Conservation (phyloP, 2,329 filamentous ascomycete genomes). For the Colletotrichum scovillei region DNA sequence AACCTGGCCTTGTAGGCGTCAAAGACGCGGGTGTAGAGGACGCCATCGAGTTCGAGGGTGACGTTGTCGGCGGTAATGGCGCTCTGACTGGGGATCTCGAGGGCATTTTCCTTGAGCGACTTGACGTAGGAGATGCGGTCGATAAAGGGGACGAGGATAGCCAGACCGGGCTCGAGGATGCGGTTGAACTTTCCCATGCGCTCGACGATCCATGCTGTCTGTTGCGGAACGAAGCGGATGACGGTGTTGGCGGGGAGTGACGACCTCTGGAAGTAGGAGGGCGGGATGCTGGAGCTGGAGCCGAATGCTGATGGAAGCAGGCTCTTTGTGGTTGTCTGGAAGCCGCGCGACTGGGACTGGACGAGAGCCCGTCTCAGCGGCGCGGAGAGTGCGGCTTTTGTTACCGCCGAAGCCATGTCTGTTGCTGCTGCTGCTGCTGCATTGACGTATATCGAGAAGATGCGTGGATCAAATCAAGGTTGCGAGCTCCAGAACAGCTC, state of each 20-base stretch:
- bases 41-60: constrained; percentile 93
- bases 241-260: constrained; percentile 92
- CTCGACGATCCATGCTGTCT: constrained; percentile 99
- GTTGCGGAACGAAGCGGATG: constrained; percentile 97
- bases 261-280: constrained; percentile 83
- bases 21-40: constrained; percentile 95
- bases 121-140: constrained; percentile 98
- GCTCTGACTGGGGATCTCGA: constrained; percentile 97
- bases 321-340: constrained; percentile 31
- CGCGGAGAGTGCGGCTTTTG: constrained; percentile 36
- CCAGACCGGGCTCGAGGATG: constrained; percentile 91
- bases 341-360: constrained; percentile 33
- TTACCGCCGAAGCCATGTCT: constrained; percentile 37
- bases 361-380: constrained; percentile 33
- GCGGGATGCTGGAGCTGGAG: constrained; percentile 57
- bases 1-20: constrained; percentile 98
- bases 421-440: constrained; percentile 35
- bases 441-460: constrained; percentile 29
- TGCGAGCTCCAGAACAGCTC: constrained; percentile 20
- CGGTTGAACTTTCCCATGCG: constrained; percentile 98
- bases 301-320: constrained; percentile 41
- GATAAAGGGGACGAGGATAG: constrained; percentile 88
- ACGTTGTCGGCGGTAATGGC: constrained; percentile 99
- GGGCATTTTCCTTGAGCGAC: constrained; percentile 93
- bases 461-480: constrained; percentile 20